Base-by-base conservation (phyloP, 1,284 basidiomycete species). In the Agroathelia rolfsii region DNA sequence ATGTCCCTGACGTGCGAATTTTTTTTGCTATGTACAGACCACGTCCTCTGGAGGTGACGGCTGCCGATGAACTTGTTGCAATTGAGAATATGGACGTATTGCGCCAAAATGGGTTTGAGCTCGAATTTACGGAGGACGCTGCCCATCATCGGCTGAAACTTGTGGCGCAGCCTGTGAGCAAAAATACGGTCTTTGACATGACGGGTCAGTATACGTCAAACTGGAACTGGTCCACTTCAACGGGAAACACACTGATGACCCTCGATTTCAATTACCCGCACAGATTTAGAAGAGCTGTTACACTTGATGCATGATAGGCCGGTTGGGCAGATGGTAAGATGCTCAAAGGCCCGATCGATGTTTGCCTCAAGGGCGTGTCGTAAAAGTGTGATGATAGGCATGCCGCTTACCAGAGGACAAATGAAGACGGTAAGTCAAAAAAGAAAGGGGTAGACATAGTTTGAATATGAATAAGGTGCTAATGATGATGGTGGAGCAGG, bases 361-460 rank as follows among this genome's bases (percentile, higher is more conserved):
- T 96, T 98, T 51, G 95, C 95, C 0, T 88, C 80, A 67, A 74
- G 94, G 25, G 95, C 95, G 0, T 99, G 95, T 55, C 59, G 95
- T 39, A 90, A 85, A 59, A 96, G 90, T 54, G 79, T 96, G 36
- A 98, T 98, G 94, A 74, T 98, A 27, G 94, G 94, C 5, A 88
- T 75, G 56, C 69, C 89, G 9, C 61, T 97, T 37, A 86, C 69
- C 11, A 64, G 59, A 40, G 58, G 62, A 8, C 85, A 86, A 51
- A 97, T 97, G 95, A 68, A 65, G 8, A 57, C 69, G 41, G 88
- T 92, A 49, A 50, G 76, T 58, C 6, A 4, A 18, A n/a, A n/a
- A n/a, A n/a, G n/a, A n/a, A n/a, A n/a, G n/a, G n/a, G n/a, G n/a
- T n/a, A n/a, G n/a, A n/a, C n/a, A n/a, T n/a, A n/a, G n/a, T n/a